Base-by-base conservation (phyloP, 768 basidiomycete genomes). In the Candolleomyces efflorescens region DNA sequence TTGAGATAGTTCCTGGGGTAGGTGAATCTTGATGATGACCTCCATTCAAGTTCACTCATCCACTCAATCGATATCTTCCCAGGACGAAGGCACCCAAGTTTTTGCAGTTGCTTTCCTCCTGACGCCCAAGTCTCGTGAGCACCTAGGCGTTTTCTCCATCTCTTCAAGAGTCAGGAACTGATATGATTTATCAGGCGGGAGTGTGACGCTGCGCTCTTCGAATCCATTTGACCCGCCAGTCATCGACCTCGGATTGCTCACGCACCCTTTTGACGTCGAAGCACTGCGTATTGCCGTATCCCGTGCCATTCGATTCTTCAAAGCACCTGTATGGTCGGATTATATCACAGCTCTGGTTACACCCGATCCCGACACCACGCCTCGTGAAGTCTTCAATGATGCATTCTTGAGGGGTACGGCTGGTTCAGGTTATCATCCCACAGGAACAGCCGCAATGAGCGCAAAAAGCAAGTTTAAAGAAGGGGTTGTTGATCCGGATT, bases 401-500 rank as follows among this genome's bases (percentile, higher is more conserved):
- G 60, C 2, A 11, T 32, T 57, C 51, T 53, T 64, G 27, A 51
- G 56, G 4, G 52, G 59, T n/a, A 53, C 50, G 4, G 56, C 61
- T 1, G 45, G 26, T 0, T 56, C 59, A 1, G 55, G 62, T 26
- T 61, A 55, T 38, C 68, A 69, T 54, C 54, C 62, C 4, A 58
- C 65, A 18, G 67, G 64, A 17, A 65, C 64, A 10, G 62, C 62
- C 11, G 52, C 59, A 9, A 69, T 67, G 68, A 65, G 63, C 13
- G 32, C 64, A 4, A 63, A 59, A 48, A 62, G 60, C 5, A 32
- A 5, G 10, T 61, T 64, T 1, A 39, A 53, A 13, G 43, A 55
- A n/a, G 70, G 69, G n/a, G 70, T 71, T 27, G 65, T 68, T 5
- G 63, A 70, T 57, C 68, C 68, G 2, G 64, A 70, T 53, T 58